phyloP scores from a whole-genome alignment of 192 early-diverging fungal genomes.

The Rhizoclosmatium sp. region DNA sequence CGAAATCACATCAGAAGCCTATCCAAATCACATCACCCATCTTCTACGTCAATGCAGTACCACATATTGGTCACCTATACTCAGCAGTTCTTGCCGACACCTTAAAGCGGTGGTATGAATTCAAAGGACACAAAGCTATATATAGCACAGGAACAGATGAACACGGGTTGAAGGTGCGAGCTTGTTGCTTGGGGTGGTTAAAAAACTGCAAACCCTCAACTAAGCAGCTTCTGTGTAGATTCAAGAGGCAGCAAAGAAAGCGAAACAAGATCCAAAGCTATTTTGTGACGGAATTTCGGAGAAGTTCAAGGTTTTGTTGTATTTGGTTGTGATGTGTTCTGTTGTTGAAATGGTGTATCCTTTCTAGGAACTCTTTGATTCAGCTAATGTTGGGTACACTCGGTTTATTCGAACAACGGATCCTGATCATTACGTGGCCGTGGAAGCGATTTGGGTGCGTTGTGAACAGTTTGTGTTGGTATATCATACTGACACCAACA shows the following conservation, averaged over 20 bases:
- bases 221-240: constrained; percentile 61
- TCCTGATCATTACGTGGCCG: constrained; percentile 71
- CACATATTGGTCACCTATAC: constrained; percentile 96
- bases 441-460: constrained; percentile 77
- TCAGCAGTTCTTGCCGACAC: constrained; percentile 87
- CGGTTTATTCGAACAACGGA: constrained; percentile 92
- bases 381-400: constrained; percentile 76
- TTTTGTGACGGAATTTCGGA: constrained; percentile 82
- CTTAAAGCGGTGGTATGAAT: constrained; percentile 74
- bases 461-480: too few species aligned
- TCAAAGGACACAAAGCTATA: constrained; percentile 69
- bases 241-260: constrained; percentile 82
- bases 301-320: constrained; percentile 63
- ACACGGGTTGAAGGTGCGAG: constrained; percentile 88
- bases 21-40: constrained; percentile 75
- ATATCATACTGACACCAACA: background rate
- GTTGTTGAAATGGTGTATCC: background rate
- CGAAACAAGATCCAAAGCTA: constrained; percentile 63
- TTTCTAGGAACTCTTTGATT: constrained; percentile 61
- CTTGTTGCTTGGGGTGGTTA: background rate
- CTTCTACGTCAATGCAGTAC: constrained; percentile 89
- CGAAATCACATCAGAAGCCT: background rate
- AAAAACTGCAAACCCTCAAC: background rate
- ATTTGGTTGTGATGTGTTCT: constrained; percentile 17
- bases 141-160: constrained; percentile 91